These are phyloP conservation scores for Ocimum tenuiflorum DNA, from an alignment of 257 asterid species.

Conservation along the genomic window DNA sequence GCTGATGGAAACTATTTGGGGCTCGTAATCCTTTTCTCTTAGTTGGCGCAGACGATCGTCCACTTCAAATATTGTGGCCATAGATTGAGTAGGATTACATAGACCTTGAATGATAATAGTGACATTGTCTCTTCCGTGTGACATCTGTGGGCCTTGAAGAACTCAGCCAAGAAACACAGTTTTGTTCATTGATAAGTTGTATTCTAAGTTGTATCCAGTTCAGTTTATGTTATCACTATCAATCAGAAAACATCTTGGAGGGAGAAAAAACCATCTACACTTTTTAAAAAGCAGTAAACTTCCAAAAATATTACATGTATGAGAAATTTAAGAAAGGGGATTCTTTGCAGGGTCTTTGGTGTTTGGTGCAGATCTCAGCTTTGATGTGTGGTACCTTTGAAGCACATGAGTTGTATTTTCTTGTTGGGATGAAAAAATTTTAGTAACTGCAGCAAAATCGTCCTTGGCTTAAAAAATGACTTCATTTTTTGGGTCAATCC, in stretches of 20 bases:
- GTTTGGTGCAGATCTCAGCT: background rate
- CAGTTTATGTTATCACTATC: no score
- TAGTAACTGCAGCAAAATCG: background rate
- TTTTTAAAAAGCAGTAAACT: background rate
- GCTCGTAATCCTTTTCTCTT: conserved; percentile 33
- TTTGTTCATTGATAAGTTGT: background rate
- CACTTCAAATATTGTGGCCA: conserved; percentile 9
- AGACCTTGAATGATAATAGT: background rate
- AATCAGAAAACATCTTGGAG: no score
- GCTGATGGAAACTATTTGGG: conserved; percentile 29
- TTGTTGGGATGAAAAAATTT: background rate
- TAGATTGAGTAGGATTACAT: background rate
- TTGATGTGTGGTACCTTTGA: background rate
- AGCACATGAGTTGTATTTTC: background rate
- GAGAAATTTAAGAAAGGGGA: background rate
- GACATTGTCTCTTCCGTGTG: background rate
- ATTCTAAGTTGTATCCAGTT: no score
- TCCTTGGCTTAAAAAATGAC: background rate
- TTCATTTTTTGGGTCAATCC: background rate
- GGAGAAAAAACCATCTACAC: background rate
- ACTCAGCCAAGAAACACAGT: background rate
- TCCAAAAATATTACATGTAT: background rate
- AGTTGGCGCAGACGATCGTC: conserved; percentile 14
- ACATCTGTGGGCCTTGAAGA: background rate
- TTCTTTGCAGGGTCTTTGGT: background rate